These are phyloP conservation scores for Aegle marmelos DNA, from an alignment of 345 rosid species.

Conservation along the genomic window DNA sequence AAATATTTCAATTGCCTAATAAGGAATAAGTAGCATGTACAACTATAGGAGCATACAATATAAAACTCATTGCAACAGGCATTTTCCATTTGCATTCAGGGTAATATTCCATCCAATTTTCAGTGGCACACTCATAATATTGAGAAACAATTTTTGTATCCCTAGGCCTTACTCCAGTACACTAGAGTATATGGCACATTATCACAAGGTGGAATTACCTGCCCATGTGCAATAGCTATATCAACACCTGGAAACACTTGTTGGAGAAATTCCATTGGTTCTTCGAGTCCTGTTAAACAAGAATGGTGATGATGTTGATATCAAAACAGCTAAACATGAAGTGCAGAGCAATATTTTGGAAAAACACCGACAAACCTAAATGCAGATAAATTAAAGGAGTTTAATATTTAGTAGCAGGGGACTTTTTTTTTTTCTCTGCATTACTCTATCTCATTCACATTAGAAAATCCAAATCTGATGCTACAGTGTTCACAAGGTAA, in stretches of 20 bases:
- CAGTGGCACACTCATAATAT: neutral
- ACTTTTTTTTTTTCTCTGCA: neutral
- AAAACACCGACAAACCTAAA: neutral
- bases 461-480: neutral
- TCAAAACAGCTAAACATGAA: slow-evolving; percentile 6
- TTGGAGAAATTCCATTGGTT: slow-evolving; percentile 75
- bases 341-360: neutral
- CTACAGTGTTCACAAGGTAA: neutral
- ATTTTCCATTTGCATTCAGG: neutral
- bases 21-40: neutral
- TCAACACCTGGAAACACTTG: slow-evolving; percentile 66
- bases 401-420: neutral
- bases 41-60: neutral
- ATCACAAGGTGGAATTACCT: slow-evolving; percentile 43
- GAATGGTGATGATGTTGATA: slow-evolving; percentile 3
- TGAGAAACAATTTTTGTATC: neutral
- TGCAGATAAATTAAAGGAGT: neutral
- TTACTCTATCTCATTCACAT: neutral
- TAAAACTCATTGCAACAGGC: neutral
- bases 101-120: neutral
- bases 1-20: neutral
- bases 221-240: slow-evolving; percentile 92
- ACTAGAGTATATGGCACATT: neutral
- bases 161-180: neutral
- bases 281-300: slow-evolving; percentile 74